These are phyloP conservation scores for Cordia subcordata DNA, from an alignment of 257 asterid species.

Conservation along the genomic window DNA sequence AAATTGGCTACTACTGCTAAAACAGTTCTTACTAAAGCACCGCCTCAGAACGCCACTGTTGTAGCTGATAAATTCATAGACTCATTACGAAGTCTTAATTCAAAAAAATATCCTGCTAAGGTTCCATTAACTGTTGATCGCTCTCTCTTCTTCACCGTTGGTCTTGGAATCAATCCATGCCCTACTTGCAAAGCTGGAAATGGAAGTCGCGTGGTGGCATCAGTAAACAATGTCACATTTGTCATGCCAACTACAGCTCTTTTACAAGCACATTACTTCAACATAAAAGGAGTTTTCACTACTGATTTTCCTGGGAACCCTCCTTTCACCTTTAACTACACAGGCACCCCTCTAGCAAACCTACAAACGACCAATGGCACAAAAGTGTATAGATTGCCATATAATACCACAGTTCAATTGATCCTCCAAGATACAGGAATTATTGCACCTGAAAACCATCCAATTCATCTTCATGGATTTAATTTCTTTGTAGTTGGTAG, in stretches of 20 bases:
- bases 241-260: constrained; percentile 78
- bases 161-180: constrained; percentile 78
- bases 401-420: constrained; percentile 65
- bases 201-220: constrained; percentile 67
- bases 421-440: constrained; percentile 86
- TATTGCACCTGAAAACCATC: constrained; percentile 78
- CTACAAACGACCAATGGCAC: constrained; percentile 58
- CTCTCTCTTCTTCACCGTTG: constrained; percentile 57
- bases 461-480: constrained; percentile 86
- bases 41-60: constrained; percentile 62
- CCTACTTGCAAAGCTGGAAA: constrained; percentile 64
- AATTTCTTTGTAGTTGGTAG: constrained; percentile 75
- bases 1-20: constrained; percentile 35
- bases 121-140: constrained; percentile 64
- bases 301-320: constrained; percentile 83
- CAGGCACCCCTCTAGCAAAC: constrained; percentile 47
- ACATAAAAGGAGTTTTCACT: constrained; percentile 64
- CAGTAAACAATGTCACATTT: constrained; percentile 72
- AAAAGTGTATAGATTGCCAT: constrained; percentile 50
- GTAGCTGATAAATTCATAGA: constrained; percentile 54
- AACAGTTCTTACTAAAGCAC: constrained; percentile 39
- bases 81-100: constrained; percentile 63
- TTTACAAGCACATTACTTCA: constrained; percentile 62
- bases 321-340: constrained; percentile 45
- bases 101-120: constrained; percentile 57